Base-by-base conservation (phyloP, 805 yeast genomes). In the Ogataea henricii region DNA sequence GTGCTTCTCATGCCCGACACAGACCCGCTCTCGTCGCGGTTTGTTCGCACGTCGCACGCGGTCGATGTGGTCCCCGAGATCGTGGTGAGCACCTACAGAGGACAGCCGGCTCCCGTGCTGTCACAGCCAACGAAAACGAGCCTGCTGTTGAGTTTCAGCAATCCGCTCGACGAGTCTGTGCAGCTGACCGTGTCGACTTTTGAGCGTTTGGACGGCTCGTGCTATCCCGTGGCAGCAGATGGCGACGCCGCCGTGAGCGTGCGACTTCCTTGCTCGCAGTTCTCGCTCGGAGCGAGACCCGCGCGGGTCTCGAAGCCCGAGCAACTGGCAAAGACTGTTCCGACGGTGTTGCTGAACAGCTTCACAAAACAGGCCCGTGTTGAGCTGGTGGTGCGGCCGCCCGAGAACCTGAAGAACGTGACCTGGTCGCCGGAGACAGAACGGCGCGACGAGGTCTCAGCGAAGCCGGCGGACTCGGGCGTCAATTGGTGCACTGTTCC, bases 401-500 rank as follows among this genome's bases (percentile, higher is more conserved):
- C 50, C 1, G 51, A 43, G 4, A 9, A 10, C 13, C 12, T 52
- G 18, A 14, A 12, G 6, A 43, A 51, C 23, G 38, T 51, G 16
- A 45, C 47, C 12, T 51, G 49, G 51, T 20, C 27, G 26, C n/a
- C 44, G 6, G 30, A 35, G 27, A 17, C 22, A 6, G 12, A 9
- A 22, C 20, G 18, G 23, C 5, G 20, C 10, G 42, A 26, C 22
- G 33, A 22, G 22, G 27, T 37, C 26, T 14, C 36, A 2, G n/a
- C 46, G 27, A 32, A 33, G 13, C 58, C 59, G 1, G 35, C 57
- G 6, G 65, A 61, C 36, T 7, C 14, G 13, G 66, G 65, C 2
- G 51, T 53, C 1, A 67, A 68, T 42, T 69, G 63, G 60, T 47
- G 62, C 26, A 60, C 64, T 7, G 40, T 68, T 9, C 65, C 66